phyloP scores from a whole-genome alignment of 179 eudicot species.

The Camellia oleifera region DNA sequence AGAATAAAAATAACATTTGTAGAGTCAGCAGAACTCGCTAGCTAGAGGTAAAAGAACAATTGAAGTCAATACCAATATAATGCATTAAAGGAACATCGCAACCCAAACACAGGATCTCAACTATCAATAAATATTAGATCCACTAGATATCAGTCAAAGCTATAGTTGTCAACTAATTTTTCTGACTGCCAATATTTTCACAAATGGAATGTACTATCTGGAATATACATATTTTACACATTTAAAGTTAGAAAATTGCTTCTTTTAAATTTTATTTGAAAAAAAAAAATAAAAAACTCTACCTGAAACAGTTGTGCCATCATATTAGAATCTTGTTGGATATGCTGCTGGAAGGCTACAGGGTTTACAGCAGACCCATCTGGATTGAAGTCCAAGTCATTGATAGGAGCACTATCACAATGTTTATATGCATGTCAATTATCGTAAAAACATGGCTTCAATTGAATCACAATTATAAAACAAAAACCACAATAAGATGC shows the following conservation, averaged over 20 bases:
- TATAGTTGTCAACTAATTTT: background rate
- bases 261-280: no score
- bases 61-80: background rate
- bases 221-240: no score
- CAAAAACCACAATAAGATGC: background rate
- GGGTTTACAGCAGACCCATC: slow-evolving; percentile 98
- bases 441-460: slow-evolving; percentile 3
- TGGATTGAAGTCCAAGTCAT: slow-evolving; percentile 52
- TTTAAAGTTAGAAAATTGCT: no score
- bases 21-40: background rate
- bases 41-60: background rate
- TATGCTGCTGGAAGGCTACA: slow-evolving; percentile 82
- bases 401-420: slow-evolving; percentile 49
- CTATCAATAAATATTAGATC: background rate
- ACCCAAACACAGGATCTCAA: background rate
- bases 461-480: background rate
- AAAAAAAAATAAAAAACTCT: background rate
- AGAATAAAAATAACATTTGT: background rate
- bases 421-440: background rate
- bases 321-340: slow-evolving; percentile 66
- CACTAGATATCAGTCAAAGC: background rate
- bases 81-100: background rate
- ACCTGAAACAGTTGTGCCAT: slow-evolving; percentile 96
- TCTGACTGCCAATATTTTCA: no score
- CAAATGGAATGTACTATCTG: no score